Percentiles rank a stretch among this genome's conserved stretches.
phyloP scores from a whole-genome alignment of 148 eudicot species.

The Fagopyrum tataricum region DNA sequence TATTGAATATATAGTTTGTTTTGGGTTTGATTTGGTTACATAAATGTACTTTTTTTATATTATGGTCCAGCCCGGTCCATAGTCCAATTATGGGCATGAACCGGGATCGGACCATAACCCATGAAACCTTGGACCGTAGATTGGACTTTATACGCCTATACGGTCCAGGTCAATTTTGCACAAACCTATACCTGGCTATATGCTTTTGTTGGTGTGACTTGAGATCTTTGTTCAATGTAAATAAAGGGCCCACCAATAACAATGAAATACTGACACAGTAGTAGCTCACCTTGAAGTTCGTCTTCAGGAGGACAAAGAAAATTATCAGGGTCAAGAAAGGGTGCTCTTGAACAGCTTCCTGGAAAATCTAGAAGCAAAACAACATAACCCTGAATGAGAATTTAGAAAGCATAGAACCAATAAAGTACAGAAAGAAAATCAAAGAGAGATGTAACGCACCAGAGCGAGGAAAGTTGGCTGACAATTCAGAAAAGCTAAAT shows the following conservation, averaged over 20 bases:
- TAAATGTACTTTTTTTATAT: too few species aligned
- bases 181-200: too few species aligned
- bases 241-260: background rate
- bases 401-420: background rate
- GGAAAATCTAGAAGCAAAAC: conserved; percentile 3
- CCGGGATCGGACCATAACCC: too few species aligned
- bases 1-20: too few species aligned
- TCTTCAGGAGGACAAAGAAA: conserved; percentile 1
- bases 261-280: background rate
- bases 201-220: too few species aligned
- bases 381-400: background rate
- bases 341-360: conserved; percentile 14
- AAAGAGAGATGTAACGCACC: background rate
- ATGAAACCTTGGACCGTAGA: too few species aligned
- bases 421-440: background rate
- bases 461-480: conserved; percentile 11
- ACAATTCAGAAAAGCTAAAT: conserved; percentile 11
- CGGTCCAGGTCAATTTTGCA: too few species aligned
- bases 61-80: too few species aligned
- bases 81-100: too few species aligned
- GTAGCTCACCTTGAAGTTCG: conserved; percentile 11
- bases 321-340: conserved; percentile 8
- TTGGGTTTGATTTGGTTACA: too few species aligned
- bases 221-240: background rate
- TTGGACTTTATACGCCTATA: too few species aligned